These are phyloP conservation scores for Fonsecaea monophora DNA, from an alignment of 2,329 filamentous ascomycete species.

Conservation along the genomic window DNA sequence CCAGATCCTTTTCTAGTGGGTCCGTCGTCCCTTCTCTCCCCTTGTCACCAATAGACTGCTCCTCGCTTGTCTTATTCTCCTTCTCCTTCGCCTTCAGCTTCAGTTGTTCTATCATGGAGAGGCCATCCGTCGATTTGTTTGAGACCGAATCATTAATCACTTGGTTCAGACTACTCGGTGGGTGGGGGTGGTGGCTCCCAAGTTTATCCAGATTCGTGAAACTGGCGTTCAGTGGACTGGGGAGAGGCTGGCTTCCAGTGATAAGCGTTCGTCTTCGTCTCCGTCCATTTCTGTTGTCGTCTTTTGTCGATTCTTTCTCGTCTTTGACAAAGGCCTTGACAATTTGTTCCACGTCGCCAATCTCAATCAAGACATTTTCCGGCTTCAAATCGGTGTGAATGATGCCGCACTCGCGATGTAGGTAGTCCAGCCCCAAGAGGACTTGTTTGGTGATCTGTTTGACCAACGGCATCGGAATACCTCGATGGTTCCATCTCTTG, in stretches of 20 bases:
- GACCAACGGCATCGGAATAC: slow-evolving; percentile 93
- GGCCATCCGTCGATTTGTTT: slow-evolving; percentile 42
- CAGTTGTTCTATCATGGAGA: slow-evolving; percentile 67
- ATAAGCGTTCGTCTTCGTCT: slow-evolving; percentile 90
- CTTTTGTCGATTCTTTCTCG: slow-evolving; percentile 76
- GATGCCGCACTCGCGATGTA: slow-evolving; percentile 97
- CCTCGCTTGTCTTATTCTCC: slow-evolving; percentile 33
- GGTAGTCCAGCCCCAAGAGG: slow-evolving; percentile 89
- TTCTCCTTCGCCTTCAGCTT: slow-evolving; percentile 56
- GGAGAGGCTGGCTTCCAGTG: slow-evolving; percentile 93
- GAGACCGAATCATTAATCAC: slow-evolving; percentile 72
- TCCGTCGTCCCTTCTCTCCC: slow-evolving; percentile 73
- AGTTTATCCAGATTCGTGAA: slow-evolving; percentile 80
- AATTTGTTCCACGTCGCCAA: slow-evolving; percentile 97
- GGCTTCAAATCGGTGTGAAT: slow-evolving; percentile 92
- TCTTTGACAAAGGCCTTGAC: slow-evolving; percentile 95
- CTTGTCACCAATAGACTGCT: slow-evolving; percentile 57
- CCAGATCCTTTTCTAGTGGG: slow-evolving; percentile 88
- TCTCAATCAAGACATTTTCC: slow-evolving; percentile 98
- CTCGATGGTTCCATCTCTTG: slow-evolving; percentile 97
- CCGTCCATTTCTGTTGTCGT: slow-evolving; percentile 89
- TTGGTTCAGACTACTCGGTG: slow-evolving; percentile 77
- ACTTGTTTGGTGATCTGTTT: slow-evolving; percentile 99
- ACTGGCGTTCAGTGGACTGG: slow-evolving; percentile 89
- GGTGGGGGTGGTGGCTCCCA: slow-evolving; percentile 63